Base-by-base conservation (phyloP, 139 green algal genomes). In the Volvox africanus region DNA sequence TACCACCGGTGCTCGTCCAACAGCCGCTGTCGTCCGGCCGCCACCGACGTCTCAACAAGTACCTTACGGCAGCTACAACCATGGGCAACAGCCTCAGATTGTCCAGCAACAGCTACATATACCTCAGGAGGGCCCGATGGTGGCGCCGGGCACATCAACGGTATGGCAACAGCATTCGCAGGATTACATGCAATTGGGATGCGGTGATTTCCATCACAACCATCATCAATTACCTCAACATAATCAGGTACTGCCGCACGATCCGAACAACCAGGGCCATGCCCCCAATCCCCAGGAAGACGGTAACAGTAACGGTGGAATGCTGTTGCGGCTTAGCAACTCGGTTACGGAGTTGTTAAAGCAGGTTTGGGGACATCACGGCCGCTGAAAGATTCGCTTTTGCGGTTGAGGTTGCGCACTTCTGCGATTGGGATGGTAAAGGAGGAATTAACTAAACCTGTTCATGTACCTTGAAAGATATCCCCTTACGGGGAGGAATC, bases 291-390 rank as follows among this genome's bases (percentile, higher is more conserved):
- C 44, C 44, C 44, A 55, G 9, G 78, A 67, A 1, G 78, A 16
- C 21, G 17, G 0, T 22, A 28, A 44, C 78, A 36, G 37, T 22
- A 44, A 24, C 78, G 80, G 80, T 30, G 26, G 50, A 20, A 55
- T 86, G 80, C 24, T 86, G 80, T n/a, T 73, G 26, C 80, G 80
- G 50, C 50, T 86, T 1, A 86, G 80, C 24, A 86, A 37, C 24
- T 73, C 80, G 22, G 50, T 86, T 55, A 68, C 80, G 26, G 80
- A 86, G 14, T 71, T 73, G 13, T 19, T 71, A 16, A 86, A 71
- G 78, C 21, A 35, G 20, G 16, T 22, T 22, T 67, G 78, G 36
- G 36, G 78, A 55, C 5, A 55, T 55, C 44, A 55, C 9, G 44
- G 44, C 44, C 44, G 44, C 44, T 55, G 44, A 55, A 55, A 55